Percentiles rank a stretch among this genome's conserved stretches.
phyloP scores from a whole-genome alignment of 352 stramenopile genomes.

The Pythium sukuiense region DNA sequence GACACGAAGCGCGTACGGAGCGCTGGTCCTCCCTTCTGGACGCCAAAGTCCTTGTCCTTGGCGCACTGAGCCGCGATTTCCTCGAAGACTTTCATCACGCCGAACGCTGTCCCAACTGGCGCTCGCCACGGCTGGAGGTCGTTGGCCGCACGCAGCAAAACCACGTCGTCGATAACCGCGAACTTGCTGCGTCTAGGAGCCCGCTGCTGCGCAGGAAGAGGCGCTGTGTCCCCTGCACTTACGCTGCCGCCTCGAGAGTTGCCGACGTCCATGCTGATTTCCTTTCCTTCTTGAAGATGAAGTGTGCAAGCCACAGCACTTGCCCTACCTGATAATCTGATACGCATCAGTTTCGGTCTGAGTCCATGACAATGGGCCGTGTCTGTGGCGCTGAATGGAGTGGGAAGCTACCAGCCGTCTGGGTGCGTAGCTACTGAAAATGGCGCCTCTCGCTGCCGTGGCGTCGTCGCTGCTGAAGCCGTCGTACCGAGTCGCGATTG shows the following conservation, averaged over 20 bases:
- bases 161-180: not conserved
- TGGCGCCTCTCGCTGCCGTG: not conserved
- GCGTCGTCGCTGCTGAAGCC: not conserved
- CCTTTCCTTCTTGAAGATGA: not conserved
- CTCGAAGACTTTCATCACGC: constrained; percentile 13
- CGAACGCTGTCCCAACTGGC: not conserved
- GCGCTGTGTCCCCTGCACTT: not conserved
- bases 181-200: not conserved
- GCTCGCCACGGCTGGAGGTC: constrained; percentile 3
- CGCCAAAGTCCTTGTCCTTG: constrained; percentile 1
- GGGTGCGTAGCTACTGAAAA: not conserved
- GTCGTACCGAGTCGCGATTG: constrained; percentile 37
- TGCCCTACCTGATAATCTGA: not conserved
- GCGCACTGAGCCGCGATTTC: constrained; percentile 2
- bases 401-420: no score
- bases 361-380: not conserved
- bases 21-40: constrained; percentile 1
- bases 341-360: not conserved
- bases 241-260: not conserved
- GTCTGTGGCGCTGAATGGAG: no score
- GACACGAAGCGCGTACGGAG: constrained; percentile 7
- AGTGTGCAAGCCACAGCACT: not conserved
- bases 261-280: not conserved
- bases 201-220: not conserved
- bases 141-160: constrained; percentile 9